Percentiles rank a stretch among this genome's conserved stretches.
phyloP scores from a whole-genome alignment of 2,329 filamentous ascomycete species.

The Alternaria postmessia region DNA sequence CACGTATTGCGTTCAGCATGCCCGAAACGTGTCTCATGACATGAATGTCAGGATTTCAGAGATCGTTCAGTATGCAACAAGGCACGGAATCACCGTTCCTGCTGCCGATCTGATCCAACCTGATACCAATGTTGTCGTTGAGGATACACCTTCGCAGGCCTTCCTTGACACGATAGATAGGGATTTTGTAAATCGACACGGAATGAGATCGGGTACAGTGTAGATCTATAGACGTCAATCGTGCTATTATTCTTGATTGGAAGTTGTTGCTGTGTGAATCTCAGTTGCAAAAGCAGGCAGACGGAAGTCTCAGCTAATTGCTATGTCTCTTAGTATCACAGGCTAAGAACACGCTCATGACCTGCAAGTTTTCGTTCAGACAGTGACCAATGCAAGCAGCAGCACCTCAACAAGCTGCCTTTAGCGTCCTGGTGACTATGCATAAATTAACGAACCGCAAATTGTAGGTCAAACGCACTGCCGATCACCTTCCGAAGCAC shows the following conservation, averaged over 20 bases:
- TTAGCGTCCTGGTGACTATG: not conserved
- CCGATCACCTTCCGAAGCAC: not conserved
- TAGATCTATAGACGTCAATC: not conserved
- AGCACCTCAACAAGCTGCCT: not conserved
- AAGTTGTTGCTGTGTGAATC: not conserved
- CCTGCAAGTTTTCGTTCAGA: not conserved
- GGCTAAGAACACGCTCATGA: not conserved
- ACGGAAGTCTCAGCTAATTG: not conserved
- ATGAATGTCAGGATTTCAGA: not conserved
- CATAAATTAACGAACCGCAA: not conserved
- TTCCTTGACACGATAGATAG: not conserved
- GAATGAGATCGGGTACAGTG: not conserved
- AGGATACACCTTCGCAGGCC: not conserved
- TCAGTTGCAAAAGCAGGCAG: not conserved
- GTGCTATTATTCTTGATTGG: not conserved
- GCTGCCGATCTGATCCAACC: not conserved
- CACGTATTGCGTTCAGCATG: not conserved
- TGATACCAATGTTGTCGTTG: not conserved
- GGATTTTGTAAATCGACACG: not conserved
- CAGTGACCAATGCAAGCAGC: not conserved
- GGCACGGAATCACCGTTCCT: constrained; percentile 1
- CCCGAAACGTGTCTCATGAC: not conserved
- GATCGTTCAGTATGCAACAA: not conserved
- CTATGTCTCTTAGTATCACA: not conserved
- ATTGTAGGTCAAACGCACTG: not conserved